Percentiles rank a stretch among this genome's conserved stretches.
phyloP scores from a whole-genome alignment of 2,329 filamentous ascomycete species.

The Beauveria caledonica region DNA sequence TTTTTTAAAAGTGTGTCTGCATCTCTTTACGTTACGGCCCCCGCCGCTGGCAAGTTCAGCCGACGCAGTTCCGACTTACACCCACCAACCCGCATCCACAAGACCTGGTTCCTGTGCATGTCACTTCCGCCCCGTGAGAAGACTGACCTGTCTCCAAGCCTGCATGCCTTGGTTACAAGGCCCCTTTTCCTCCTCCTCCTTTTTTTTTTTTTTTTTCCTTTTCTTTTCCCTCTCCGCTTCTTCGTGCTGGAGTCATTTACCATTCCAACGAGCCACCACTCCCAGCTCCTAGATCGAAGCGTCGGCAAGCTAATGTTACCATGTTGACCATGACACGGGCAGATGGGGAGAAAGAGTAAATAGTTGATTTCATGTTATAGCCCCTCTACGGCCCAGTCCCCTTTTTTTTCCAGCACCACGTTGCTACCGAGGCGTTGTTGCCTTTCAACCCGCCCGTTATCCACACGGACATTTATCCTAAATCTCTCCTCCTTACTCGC shows the following conservation, averaged over 20 bases:
- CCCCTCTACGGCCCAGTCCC: not conserved
- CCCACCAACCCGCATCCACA: slow-evolving; percentile 1
- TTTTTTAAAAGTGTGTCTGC: not conserved
- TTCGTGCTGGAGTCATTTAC: not conserved
- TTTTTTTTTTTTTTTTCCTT: not conserved
- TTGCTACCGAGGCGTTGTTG: not conserved
- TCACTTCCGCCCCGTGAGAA: slow-evolving; percentile 11
- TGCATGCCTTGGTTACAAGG: slow-evolving; percentile 9
- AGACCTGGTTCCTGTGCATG: slow-evolving; percentile 2
- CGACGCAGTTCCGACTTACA: slow-evolving; percentile 7
- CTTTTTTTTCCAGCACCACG: slow-evolving; percentile 6
- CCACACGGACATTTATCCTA: not conserved
- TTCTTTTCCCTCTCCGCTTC: not conserved
- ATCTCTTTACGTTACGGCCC: not conserved
- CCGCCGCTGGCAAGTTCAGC: not conserved
- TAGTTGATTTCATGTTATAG: not conserved
- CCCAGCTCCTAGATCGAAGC: not conserved
- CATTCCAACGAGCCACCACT: not conserved
- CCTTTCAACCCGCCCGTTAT: not conserved
- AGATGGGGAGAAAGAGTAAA: not conserved
- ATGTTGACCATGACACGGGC: not conserved
- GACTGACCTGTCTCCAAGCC: slow-evolving; percentile 7
- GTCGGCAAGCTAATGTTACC: not conserved
- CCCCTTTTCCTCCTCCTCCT: not conserved
- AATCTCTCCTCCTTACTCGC: slow-evolving; percentile 6